phyloP scores from a whole-genome alignment of 345 rosid species.

The Odontarrhena argentea region DNA sequence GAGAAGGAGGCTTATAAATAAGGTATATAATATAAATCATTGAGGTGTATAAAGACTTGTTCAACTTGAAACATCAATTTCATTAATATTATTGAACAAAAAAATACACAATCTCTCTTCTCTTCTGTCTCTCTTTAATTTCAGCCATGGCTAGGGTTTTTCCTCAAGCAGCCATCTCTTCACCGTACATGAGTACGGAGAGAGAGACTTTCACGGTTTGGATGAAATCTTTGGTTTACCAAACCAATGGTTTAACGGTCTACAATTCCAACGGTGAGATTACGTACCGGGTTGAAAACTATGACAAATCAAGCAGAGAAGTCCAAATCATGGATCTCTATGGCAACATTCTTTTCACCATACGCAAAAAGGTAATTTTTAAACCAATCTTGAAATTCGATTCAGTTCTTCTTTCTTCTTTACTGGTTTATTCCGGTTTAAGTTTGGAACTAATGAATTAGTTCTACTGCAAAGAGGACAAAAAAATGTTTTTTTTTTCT shows the following conservation, averaged over 20 bases:
- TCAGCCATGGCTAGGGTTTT: conserved; percentile 51
- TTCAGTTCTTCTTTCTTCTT: background rate
- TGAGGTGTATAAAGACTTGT: conserved; percentile 41
- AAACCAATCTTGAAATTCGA: background rate
- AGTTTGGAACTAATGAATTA: background rate
- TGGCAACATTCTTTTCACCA: conserved; percentile 59
- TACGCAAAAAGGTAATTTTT: conserved; percentile 46
- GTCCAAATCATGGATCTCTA: conserved; percentile 65
- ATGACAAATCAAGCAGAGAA: conserved; percentile 52
- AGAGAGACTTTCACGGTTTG: conserved; percentile 62
- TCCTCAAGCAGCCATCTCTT: conserved; percentile 45
- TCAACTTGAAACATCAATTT: conserved; percentile 31
- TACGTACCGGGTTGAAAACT: conserved; percentile 61
- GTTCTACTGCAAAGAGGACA: background rate
- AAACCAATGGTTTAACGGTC: conserved; percentile 67
- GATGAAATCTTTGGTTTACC: conserved; percentile 72
- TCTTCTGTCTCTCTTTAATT: conserved; percentile 3
- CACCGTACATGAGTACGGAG: conserved; percentile 39
- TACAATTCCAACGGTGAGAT: conserved; percentile 55
- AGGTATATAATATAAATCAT: conserved; percentile 20
- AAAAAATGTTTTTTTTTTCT: no score
- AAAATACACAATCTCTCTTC: conserved; percentile 19
- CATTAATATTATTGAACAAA: conserved; percentile 18
- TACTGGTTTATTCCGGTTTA: background rate
- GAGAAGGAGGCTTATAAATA: conserved; percentile 25